A percentile compares a stretch with the other conserved stretches of the same genome.
phyloP scores from a whole-genome alignment of 2,329 filamentous ascomycete species.

The Pseudogymnoascus sp. region DNA sequence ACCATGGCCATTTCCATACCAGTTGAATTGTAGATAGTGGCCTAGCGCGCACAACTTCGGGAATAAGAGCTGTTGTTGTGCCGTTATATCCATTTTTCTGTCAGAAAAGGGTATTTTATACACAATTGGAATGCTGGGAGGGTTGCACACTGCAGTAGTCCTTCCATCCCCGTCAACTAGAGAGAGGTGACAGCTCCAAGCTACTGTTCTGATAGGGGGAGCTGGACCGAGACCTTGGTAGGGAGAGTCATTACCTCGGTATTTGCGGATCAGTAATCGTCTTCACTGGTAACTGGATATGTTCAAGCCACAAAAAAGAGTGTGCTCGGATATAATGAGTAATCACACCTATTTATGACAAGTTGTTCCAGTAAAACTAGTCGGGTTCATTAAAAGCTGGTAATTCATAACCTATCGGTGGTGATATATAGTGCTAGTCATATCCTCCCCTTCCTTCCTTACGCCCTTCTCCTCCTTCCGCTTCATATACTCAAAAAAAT shows the following conservation, averaged over 20 bases:
- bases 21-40: no score
- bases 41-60: no score
- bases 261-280: neutral
- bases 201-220: neutral
- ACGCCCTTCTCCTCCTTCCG: neutral
- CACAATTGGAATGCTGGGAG: neutral
- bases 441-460: neutral
- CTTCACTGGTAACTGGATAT: neutral
- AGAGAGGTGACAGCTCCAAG: neutral
- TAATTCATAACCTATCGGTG: neutral
- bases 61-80: neutral
- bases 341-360: neutral
- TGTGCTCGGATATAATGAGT: neutral
- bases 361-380: neutral
- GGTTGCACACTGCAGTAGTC: neutral
- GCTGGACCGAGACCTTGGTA: neutral
- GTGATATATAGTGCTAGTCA: neutral
- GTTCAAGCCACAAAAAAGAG: no score
- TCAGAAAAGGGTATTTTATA: neutral
- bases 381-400: neutral
- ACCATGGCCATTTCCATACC: no score
- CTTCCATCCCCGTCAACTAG: neutral
- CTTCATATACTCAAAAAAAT: neutral
- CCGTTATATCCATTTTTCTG: neutral
- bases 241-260: neutral